Conservation (phyloP, 2,329 filamentous ascomycete species). For the Pseudogymnoascus sp. region DNA sequence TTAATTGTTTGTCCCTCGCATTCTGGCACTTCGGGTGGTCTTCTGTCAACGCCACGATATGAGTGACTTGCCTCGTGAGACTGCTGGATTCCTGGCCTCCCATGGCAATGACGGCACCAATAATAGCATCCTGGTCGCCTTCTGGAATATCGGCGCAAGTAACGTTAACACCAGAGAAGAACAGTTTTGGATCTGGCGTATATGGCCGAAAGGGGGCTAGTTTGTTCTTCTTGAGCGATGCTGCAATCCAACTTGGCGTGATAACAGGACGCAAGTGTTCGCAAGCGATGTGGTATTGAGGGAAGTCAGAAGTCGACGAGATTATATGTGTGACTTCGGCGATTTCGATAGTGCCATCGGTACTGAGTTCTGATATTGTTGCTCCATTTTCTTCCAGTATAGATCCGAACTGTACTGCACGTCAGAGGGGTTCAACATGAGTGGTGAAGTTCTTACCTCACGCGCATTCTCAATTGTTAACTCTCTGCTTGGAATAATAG, state of each 20-base stretch:
- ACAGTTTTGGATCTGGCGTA: slow-evolving; percentile 83
- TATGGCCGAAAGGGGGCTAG: slow-evolving; percentile 73
- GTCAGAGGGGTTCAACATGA: background rate
- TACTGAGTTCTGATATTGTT: slow-evolving; percentile 32
- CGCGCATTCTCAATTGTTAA: slow-evolving; percentile 13
- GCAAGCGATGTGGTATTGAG: slow-evolving; percentile 69
- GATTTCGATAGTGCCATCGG: slow-evolving; percentile 32
- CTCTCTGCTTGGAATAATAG: slow-evolving; percentile 22
- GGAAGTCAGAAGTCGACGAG: slow-evolving; percentile 79
- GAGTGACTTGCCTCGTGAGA: slow-evolving; percentile 70
- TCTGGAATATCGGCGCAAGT: slow-evolving; percentile 77
- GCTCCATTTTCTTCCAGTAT: slow-evolving; percentile 28
- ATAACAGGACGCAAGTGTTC: slow-evolving; percentile 78
- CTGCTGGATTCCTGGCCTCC: slow-evolving; percentile 73
- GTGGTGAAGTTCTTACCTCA: background rate
- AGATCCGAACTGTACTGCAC: slow-evolving; percentile 17
- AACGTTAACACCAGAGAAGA: slow-evolving; percentile 78
- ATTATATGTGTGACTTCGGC: slow-evolving; percentile 56
- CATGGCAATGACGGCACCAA: slow-evolving; percentile 80
- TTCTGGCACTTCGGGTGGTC: slow-evolving; percentile 64
- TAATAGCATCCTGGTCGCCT: slow-evolving; percentile 85
- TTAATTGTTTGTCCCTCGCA: slow-evolving; percentile 57
- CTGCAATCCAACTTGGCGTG: slow-evolving; percentile 70
- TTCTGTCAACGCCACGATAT: slow-evolving; percentile 75
- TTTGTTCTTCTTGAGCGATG: slow-evolving; percentile 61